Conservation (phyloP, 805 yeast species). For the Candida tibetensis region DNA sequence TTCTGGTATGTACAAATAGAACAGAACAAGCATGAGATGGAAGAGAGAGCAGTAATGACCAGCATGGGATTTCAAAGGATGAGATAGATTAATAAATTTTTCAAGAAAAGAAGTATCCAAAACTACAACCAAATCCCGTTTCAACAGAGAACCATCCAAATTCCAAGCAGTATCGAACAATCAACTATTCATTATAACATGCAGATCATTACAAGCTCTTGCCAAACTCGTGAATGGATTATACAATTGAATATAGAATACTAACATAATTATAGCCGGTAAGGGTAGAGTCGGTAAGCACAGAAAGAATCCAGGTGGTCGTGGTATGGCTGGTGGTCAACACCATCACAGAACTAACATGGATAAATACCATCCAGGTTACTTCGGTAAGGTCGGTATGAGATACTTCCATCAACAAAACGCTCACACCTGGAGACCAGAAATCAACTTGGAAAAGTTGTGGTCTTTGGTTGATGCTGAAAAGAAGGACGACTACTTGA, state of each 20-base stretch:
- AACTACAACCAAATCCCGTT: too few relatives aligned
- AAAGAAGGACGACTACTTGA: constrained; percentile 90
- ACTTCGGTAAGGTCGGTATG: constrained; percentile 99
- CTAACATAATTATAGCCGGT: constrained; percentile 75
- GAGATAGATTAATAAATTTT: neutral
- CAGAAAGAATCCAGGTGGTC: constrained; percentile 99
- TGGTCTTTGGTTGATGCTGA: constrained; percentile 96
- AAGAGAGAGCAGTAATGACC: neutral
- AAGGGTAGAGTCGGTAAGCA: constrained; percentile 99
- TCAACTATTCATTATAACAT: too few relatives aligned
- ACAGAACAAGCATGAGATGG: constrained; percentile 1
- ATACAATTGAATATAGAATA: too few relatives aligned
- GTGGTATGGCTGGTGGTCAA: constrained; percentile 99
- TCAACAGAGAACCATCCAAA: too few relatives aligned
- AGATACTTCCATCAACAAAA: constrained; percentile 97
- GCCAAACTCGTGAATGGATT: too few relatives aligned
- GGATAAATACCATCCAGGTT: constrained; percentile 99
- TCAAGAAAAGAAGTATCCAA: neutral
- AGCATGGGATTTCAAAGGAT: neutral
- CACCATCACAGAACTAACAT: constrained; percentile 99
- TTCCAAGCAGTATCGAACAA: too few relatives aligned
- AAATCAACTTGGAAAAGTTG: constrained; percentile 95
- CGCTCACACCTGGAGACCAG: constrained; percentile 96
- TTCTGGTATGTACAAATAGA: constrained; percentile 71
- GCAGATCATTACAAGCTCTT: too few relatives aligned